Base-by-base conservation (phyloP, 2,329 filamentous ascomycete genomes). In the Corynespora cassiicola region DNA sequence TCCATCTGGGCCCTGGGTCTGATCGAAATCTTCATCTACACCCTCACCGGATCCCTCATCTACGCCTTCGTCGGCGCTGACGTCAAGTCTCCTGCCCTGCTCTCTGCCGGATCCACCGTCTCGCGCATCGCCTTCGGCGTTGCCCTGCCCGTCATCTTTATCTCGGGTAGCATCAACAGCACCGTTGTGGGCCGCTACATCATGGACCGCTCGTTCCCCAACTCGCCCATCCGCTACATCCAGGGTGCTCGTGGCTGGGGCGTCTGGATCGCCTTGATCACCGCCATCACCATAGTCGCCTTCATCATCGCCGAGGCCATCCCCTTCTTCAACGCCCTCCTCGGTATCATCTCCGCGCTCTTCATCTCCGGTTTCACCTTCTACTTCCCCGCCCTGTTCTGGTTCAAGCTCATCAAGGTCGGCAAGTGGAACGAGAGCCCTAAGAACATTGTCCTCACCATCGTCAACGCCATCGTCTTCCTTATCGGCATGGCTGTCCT, bases 91-190 rank as follows among this genome's bases (percentile, higher is more conserved):
- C 86, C 86, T 0, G 86, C 86, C 0, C 74, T 90, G 2, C 79
- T 84, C 4, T 86, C 84, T 0, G 80, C 85, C 4, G 75, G 78
- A 5, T 56, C 63, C 5, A 63, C 76, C 0, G 71, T 88, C 30
- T 76, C 80, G n/a, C 86, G 87, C 58, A 72, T 86, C 10, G 86
- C 86, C n/a, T 89, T 84, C 68, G 85, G 83, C 20, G 72, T 88
- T 40, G 86, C 86, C 0, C 75, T 85, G 3, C 85, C 85, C 20
- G 87, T 87, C 18, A 88, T 88, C 50, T 76, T 89, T 45, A 83
- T 90, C 39, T 84, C 85, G 0, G 86, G 85, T 37, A 57, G 86
- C 14, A 87, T 90, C 56, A 85, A 87, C 63, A 83, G 79, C 17
- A 82, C 86, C 45, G 81, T 88, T 2, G 82, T 84, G 7, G 75